These are phyloP conservation scores for Chalara sp. DNA, from an alignment of 2,329 filamentous ascomycete genomes.

Conservation along the genomic window DNA sequence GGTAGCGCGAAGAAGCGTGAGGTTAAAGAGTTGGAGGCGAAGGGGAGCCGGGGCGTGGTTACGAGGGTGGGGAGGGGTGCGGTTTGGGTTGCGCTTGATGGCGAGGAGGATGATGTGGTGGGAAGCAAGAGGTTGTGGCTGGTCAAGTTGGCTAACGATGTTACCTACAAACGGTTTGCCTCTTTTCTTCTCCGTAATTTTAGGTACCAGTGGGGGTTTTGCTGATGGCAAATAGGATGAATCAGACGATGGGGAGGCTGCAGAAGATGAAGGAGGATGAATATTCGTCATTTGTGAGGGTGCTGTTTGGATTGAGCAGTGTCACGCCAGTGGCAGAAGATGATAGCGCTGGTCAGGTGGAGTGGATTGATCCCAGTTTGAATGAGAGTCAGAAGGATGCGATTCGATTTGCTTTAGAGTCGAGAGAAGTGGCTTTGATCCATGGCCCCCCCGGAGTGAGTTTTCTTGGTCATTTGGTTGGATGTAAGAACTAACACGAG, in stretches of 20 bases:
- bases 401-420: constrained; percentile 75
- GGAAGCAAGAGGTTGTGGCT: constrained; percentile 46
- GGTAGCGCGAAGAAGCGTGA: constrained; percentile 56
- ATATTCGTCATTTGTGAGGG: constrained; percentile 53
- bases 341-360: constrained; percentile 38
- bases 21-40: constrained; percentile 62
- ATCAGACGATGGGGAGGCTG: constrained; percentile 52
- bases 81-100: constrained; percentile 64
- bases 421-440: constrained; percentile 77
- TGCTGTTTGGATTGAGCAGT: constrained; percentile 53
- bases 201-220: constrained; percentile 2
- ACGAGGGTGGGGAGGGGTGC: constrained; percentile 51
- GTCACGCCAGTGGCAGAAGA: constrained; percentile 42
- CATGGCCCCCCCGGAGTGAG: constrained; percentile 82
- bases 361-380: constrained; percentile 55
- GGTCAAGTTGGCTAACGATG: constrained; percentile 62
- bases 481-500: constrained; percentile 4
- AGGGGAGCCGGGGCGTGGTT: constrained; percentile 65
- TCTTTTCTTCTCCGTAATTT: not conserved
- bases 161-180: constrained; percentile 45
- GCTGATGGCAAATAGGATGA: constrained; percentile 46
- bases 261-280: constrained; percentile 50
- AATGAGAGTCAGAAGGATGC: constrained; percentile 64
- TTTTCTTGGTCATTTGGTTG: constrained; percentile 6
- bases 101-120: constrained; percentile 43